Base-by-base conservation (phyloP, 1,284 basidiomycete genomes). In the Apiotrichum porosum region DNA sequence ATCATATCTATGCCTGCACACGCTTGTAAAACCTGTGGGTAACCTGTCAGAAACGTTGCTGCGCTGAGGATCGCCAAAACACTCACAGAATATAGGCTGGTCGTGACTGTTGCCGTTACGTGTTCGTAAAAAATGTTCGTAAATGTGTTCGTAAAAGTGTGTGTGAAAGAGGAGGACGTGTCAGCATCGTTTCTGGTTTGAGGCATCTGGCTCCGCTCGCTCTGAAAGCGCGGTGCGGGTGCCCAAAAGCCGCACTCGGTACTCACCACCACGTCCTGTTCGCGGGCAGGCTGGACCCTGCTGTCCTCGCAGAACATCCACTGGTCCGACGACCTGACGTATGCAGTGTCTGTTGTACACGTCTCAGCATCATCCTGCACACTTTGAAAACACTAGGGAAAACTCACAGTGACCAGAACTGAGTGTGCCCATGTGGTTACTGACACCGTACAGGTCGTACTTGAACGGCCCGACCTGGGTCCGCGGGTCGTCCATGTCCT, bases 321-420 rank as follows among this genome's bases (percentile, higher is more conserved):
- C 26, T 85, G 83, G 52, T 83, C 79, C 10, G 86, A 86, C 26
- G 83, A 79, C 42, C 71, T 71, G 46, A 94, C 81, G 62, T 83
- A 90, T 17, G 90, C 86, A 39, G 89, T 93, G 71, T 93, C 89
- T 91, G 58, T 9, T 6, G n/a, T n/a, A 21, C 8, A 17, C 21
- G 4, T 32, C 12, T 34, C 35, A 40, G 17, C 33, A 12, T n/a
- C n/a, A n/a, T n/a, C n/a, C n/a, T n/a, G n/a, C n/a, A n/a, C n/a
- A n/a, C n/a, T n/a, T n/a, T n/a, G n/a, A n/a, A n/a, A n/a, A n/a
- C n/a, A n/a, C n/a, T n/a, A n/a, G n/a, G n/a, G n/a, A n/a, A n/a
- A n/a, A n/a, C 89, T 75, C 63, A 94, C 90, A 97, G 72, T 97
- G 92, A 1, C 92, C 92, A 59, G 85, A 87, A 61, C 83, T 88